Evolutionary conservation across 2,329 filamentous ascomycete species (phyloP), one percentile per base, ranked within the genome.

Genomic region (Curvularia sp.): DNA sequence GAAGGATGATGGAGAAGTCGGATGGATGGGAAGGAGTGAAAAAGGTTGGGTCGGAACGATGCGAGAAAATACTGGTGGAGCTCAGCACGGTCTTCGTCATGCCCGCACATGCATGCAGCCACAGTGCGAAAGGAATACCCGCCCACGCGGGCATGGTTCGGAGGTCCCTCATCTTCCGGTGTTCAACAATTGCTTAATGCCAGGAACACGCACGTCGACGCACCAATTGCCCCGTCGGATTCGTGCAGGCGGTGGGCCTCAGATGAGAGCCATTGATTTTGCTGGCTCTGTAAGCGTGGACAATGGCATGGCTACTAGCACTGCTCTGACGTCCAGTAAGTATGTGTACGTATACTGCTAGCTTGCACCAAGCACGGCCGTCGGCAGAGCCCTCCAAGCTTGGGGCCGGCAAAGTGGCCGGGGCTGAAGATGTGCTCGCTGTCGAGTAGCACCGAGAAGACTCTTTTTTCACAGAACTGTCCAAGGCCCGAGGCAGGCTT

Each of bases 1-100:
- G 69, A 72, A 62, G 57, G 61, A 63, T 72, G 70, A 71, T 69
- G 65, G 25, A 38, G 64, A 74, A 73, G 75, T 70, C 74, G 70
- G 76, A 67, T 60, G 61, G 66, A 59, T 61, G 57, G 59, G 61
- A 64, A 63, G 60, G 73, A 77, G 64, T 62, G 65, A 69, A 67
- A 67, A 63, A 65, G 60, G 55, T 61, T 62, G 53, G 57, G 63
- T 57, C 53, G 58, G 55, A 55, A 60, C 55, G 66, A 65, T 54
- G 60, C 38, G 61, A 68, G 67, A 71, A 73, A 69, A 67, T 67
- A 59, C 69, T 65, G 64, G 62, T 62, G 63, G 63, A 68, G 61
- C 55, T 53, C 39, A 52, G 49, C 55, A 61, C 55, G 57, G 55
- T 49, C 51, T 49, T 58, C 55, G 51, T 58, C 55, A 58, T 58